Conservation (phyloP, 257 asterid species). For the Lantana camara region DNA sequence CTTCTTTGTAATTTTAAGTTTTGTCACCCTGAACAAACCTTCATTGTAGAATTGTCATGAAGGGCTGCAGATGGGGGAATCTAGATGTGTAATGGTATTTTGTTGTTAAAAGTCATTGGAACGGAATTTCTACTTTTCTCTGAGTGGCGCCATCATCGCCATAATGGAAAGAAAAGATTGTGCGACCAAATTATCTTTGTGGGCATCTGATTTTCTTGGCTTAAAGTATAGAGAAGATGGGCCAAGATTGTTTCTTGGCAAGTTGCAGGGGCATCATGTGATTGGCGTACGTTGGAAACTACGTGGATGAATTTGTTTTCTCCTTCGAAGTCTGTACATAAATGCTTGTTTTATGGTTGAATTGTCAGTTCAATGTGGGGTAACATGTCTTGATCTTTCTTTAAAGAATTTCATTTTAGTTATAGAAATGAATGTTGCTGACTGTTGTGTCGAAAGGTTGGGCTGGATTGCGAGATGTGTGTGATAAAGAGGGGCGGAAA, state of each 20-base stretch:
- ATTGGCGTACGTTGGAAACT: neutral
- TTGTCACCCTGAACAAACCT: neutral
- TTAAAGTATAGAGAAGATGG: slow-evolving; percentile 8
- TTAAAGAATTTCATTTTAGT: no score
- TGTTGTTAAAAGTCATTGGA: neutral
- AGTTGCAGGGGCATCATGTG: slow-evolving; percentile 23
- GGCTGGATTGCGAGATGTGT: neutral
- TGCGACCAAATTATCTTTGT: neutral
- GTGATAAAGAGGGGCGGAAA: slow-evolving; percentile 4
- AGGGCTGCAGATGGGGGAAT: neutral
- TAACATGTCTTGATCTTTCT: neutral
- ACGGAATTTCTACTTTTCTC: neutral
- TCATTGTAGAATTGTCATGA: neutral
- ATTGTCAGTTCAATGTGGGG: slow-evolving; percentile 15
- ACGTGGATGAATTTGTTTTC: slow-evolving; percentile 6
- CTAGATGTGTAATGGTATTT: no score
- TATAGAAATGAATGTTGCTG: slow-evolving; percentile 12
- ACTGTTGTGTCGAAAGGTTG: slow-evolving; percentile 6
- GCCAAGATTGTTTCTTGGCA: slow-evolving; percentile 8
- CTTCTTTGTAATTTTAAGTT: slow-evolving; percentile 19
- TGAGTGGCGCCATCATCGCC: neutral
- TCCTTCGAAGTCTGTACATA: neutral
- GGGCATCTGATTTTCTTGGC: slow-evolving; percentile 2
- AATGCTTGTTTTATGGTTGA: neutral
- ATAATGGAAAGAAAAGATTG: neutral